phyloP scores from a whole-genome alignment of 305 asterid species.

The Solanum hybrid region DNA sequence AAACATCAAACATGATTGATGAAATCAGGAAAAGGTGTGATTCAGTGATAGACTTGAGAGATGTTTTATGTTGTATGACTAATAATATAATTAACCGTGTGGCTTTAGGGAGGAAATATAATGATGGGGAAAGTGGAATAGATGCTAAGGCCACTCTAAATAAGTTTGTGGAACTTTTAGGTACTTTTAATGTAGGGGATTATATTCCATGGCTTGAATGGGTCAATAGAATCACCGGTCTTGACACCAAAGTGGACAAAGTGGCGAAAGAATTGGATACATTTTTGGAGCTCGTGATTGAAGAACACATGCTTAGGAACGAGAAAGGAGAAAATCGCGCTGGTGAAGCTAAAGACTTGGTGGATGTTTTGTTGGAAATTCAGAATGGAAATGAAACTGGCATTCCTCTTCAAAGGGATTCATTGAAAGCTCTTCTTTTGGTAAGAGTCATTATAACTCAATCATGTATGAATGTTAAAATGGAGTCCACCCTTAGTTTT shows the following conservation, averaged over 20 bases:
- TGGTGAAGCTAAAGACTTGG: background rate
- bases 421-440: slow-evolving; percentile 9
- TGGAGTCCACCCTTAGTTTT: background rate
- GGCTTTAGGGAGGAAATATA: slow-evolving; percentile 23
- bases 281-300: background rate
- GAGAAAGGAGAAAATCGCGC: background rate
- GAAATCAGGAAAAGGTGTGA: background rate
- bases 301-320: background rate
- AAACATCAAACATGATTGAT: slow-evolving; percentile 23
- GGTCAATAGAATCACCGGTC: slow-evolving; percentile 5
- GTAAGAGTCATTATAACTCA: background rate
- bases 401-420: slow-evolving; percentile 8
- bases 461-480: background rate
- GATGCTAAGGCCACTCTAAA: background rate
- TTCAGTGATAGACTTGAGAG: slow-evolving; percentile 17
- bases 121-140: background rate
- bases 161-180: background rate
- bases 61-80: slow-evolving; percentile 5
- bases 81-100: slow-evolving; percentile 21
- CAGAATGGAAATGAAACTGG: slow-evolving; percentile 8
- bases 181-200: background rate
- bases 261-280: background rate
- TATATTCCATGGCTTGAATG: slow-evolving; percentile 15
- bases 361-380: slow-evolving; percentile 19
- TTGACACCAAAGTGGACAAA: slow-evolving; percentile 9